Percentiles rank a stretch among this genome's conserved stretches.
Conservation (phyloP, 192 early-diverging fungal genomes). For the Coemansia umbellata region DNA sequence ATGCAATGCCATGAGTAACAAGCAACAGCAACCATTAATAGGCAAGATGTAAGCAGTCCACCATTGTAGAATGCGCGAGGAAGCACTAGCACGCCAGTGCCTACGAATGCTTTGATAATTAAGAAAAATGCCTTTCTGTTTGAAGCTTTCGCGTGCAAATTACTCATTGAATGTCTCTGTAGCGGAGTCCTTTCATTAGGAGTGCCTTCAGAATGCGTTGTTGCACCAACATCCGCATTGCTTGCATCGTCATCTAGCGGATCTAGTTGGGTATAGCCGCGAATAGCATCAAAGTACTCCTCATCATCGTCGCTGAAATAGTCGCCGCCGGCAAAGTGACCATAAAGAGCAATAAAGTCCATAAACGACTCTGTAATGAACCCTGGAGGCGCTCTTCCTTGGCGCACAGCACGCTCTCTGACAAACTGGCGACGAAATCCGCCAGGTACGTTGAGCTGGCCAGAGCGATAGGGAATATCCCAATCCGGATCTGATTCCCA, state of each 20-base stretch:
- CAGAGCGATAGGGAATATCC: constrained; percentile 31
- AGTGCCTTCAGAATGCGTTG: not conserved
- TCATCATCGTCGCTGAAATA: constrained; percentile 76
- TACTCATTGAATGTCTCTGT: constrained; percentile 10
- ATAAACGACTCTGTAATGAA: constrained; percentile 83
- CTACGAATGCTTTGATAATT: constrained; percentile 79
- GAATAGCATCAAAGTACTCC: constrained; percentile 52
- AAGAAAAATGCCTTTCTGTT: constrained; percentile 71
- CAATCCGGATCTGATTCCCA: constrained; percentile 50
- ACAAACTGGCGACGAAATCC: constrained; percentile 90
- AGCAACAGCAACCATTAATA: constrained; percentile 56
- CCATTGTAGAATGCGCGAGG: constrained; percentile 79
- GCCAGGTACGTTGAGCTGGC: constrained; percentile 69
- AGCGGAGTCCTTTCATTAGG: constrained; percentile 34
- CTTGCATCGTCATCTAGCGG: constrained; percentile 1
- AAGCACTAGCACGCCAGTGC: constrained; percentile 72
- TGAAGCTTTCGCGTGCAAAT: constrained; percentile 53
- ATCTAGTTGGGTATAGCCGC: constrained; percentile 6
- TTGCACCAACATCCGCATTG: not conserved
- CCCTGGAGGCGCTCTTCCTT: constrained; percentile 63
- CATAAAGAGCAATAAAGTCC: constrained; percentile 91
- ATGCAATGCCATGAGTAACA: constrained; percentile 63
- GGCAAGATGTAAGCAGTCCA: constrained; percentile 61
- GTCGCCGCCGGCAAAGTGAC: constrained; percentile 93
- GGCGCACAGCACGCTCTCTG: constrained; percentile 63